Evolutionary conservation across 2,329 filamentous ascomycete species (phyloP).

Genomic region (Colletotrichum graminicola): DNA sequence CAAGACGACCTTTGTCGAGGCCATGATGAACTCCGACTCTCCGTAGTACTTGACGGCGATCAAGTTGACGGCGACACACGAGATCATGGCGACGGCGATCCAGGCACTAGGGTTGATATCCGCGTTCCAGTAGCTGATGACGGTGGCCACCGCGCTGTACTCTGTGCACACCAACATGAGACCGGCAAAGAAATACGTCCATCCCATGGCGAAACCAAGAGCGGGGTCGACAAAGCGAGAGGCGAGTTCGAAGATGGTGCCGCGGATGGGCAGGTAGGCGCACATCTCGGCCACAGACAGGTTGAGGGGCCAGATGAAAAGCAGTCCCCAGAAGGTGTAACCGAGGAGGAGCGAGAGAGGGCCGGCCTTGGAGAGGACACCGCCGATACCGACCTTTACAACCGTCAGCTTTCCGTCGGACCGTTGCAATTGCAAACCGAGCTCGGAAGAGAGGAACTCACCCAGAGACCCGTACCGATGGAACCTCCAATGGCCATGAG

Average conservation of each 20-base stretch:
- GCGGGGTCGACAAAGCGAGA: constrained; percentile 68
- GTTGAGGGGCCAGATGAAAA: constrained; percentile 60
- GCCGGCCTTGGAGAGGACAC: constrained; percentile 56
- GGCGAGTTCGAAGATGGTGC: constrained; percentile 67
- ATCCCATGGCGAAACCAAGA: constrained; percentile 67
- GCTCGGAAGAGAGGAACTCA: constrained; percentile 35
- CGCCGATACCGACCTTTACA: constrained; percentile 55
- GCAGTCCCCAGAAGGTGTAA: constrained; percentile 58
- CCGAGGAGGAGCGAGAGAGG: constrained; percentile 59
- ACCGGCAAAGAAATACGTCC: constrained; percentile 60
- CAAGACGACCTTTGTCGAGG: constrained; percentile 64
- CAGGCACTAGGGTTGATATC: constrained; percentile 61
- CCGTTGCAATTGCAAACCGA: not conserved
- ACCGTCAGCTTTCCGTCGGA: not conserved
- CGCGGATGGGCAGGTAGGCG: constrained; percentile 66
- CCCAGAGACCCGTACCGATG: constrained; percentile 60
- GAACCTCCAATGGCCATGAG: constrained; percentile 63
- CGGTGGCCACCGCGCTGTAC: constrained; percentile 58
- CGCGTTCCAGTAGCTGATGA: constrained; percentile 59
- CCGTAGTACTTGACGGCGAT: constrained; percentile 60
- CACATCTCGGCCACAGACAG: constrained; percentile 69
- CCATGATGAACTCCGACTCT: constrained; percentile 65
- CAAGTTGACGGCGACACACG: constrained; percentile 62
- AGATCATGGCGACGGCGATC: constrained; percentile 60
- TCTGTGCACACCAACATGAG: constrained; percentile 61